A percentile compares a stretch with the other conserved stretches of the same genome.
Evolutionary conservation across 768 basidiomycete species (phyloP).

Genomic region (button mushroom (Agaricus bisporus)): DNA sequence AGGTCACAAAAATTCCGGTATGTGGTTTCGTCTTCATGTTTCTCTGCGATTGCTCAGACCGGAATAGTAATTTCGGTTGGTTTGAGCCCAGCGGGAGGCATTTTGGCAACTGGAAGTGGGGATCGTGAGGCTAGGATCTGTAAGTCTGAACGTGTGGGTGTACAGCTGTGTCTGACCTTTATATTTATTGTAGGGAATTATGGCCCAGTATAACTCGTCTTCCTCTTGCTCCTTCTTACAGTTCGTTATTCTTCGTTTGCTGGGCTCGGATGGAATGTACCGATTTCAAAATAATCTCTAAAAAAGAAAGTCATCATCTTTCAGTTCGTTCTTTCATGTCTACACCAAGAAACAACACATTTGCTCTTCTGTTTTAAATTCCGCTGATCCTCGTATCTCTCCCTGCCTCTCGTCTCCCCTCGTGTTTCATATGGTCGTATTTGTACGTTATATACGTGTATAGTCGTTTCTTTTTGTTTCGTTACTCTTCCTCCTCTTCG

Average conservation of each 20-base stretch:
- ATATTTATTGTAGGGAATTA: constrained; percentile 7
- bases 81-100: constrained; percentile 25
- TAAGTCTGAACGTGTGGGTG: constrained; percentile 11
- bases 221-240: background rate
- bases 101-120: constrained; percentile 28
- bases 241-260: background rate
- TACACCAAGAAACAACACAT: no score
- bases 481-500: no score
- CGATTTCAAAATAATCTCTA: no score
- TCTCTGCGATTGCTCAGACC: background rate
- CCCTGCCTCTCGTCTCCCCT: no score
- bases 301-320: no score
- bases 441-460: no score
- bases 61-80: constrained; percentile 25
- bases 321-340: no score
- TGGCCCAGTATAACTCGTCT: constrained; percentile 1
- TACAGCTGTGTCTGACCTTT: background rate
- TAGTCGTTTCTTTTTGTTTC: no score
- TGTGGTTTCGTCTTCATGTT: background rate
- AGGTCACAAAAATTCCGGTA: constrained; percentile 25
- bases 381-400: no score
- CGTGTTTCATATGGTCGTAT: no score
- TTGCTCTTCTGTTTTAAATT: no score
- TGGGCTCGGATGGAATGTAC: background rate
- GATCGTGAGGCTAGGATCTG: constrained; percentile 30